Evolutionary conservation across 2,329 filamentous ascomycete species (phyloP), one percentile per base, ranked within the genome.

Genomic region (Hypoxylon sp.): DNA sequence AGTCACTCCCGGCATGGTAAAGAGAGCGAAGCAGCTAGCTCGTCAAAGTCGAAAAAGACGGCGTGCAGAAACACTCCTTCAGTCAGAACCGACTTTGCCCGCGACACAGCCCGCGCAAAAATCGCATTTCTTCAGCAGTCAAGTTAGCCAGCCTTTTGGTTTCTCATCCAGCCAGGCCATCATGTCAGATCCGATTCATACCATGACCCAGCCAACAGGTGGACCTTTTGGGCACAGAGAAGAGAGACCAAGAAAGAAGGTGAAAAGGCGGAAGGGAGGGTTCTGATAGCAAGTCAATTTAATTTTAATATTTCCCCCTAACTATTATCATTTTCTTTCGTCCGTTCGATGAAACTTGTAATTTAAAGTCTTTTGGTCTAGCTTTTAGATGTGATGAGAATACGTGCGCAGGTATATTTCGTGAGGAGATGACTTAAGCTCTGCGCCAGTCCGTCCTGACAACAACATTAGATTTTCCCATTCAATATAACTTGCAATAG

Each of bases 151-250:
- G 35, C 59, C 67, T 9, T 26, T 49, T 15, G 57, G 25, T 6
- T 59, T 38, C 17, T 65, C 61, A 20, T 65, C 64, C 38, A 57
- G 51, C 13, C 61, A 60, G 29, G 23, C 43, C 11, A 34, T 56
- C 26, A 42, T 27, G 27, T 67, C 66, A 2, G 60, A 63, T 23
- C 55, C 63, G 12, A 2, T 55, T 7, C 53, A 63, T 4, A 59
- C 56, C 8, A 69, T 69, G 67, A 69, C 67, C 11, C 68, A 70
- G 43, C 67, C 68, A n/a, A 32, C 61, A 7, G 11, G 59, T 5
- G 68, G 68, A 1, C 20, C 54, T 2, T 70, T 69, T 48, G 67
- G 64, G 29, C 61, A 55, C n/a, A 61, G 65, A 26, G 51, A 60
- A 4, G 61, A 62, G 13, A 48, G 56, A 13, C 59, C 60, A 7